Conservation (phyloP, 768 basidiomycete species). For the Naganishia kalamii region DNA sequence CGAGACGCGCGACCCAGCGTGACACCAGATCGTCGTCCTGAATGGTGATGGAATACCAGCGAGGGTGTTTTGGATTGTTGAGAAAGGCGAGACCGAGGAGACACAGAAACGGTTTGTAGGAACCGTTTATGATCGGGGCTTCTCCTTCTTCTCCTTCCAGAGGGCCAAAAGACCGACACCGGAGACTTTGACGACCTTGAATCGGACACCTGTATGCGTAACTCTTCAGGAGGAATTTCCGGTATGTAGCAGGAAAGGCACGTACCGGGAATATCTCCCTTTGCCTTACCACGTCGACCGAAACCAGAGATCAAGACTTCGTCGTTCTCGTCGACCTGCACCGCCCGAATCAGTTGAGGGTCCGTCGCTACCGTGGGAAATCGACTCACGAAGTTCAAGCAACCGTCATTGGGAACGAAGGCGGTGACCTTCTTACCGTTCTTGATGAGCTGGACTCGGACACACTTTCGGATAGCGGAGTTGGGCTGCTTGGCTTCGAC, state of each 20-base stretch:
- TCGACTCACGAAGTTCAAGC: slow-evolving; percentile 40
- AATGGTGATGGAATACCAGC: slow-evolving; percentile 1
- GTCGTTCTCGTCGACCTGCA: slow-evolving; percentile 88
- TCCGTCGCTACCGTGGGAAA: slow-evolving; percentile 42
- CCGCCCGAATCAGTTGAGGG: slow-evolving; percentile 52
- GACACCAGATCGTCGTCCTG: neutral
- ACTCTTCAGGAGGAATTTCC: neutral
- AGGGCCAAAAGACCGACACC: slow-evolving; percentile 96
- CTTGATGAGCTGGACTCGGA: slow-evolving; percentile 99
- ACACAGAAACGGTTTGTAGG: neutral
- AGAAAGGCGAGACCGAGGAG: neutral
- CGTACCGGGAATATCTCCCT: slow-evolving; percentile 91
- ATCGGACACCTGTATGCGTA: slow-evolving; percentile 55
- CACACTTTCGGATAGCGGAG: slow-evolving; percentile 99
- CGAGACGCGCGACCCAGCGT: neutral
- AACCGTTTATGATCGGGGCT: slow-evolving; percentile 58
- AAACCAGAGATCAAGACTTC: slow-evolving; percentile 99
- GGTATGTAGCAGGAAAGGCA: neutral
- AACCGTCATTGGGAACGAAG: slow-evolving; percentile 71
- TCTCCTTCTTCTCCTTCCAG: slow-evolving; percentile 99
- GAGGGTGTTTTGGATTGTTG: neutral
- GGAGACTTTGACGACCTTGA: slow-evolving; percentile 99
- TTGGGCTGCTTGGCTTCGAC: slow-evolving; percentile 99
- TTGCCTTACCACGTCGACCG: slow-evolving; percentile 98
- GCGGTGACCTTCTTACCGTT: slow-evolving; percentile 99